Percentiles rank a stretch among this genome's conserved stretches.
These are phyloP conservation scores for Triangularia verruculosa DNA, from an alignment of 2,329 filamentous ascomycete species.

Conservation along the genomic window DNA sequence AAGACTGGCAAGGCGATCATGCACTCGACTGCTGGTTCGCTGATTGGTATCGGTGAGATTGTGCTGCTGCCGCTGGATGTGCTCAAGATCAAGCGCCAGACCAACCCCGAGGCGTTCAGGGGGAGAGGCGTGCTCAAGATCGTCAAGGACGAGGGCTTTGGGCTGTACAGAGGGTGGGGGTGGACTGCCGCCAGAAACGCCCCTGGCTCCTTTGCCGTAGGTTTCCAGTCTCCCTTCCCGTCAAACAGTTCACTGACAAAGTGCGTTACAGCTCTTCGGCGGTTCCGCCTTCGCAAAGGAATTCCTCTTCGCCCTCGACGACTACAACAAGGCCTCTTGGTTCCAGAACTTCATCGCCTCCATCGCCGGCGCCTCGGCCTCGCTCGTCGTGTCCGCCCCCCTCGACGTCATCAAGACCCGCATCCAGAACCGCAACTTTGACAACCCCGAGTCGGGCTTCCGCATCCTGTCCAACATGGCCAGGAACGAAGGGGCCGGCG, in stretches of 20 bases:
- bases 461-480: constrained; percentile 90
- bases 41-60: constrained; percentile 97
- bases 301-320: constrained; percentile 81
- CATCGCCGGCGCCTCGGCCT: constrained; percentile 89
- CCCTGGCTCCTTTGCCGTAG: constrained; percentile 90
- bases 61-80: constrained; percentile 92
- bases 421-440: constrained; percentile 98
- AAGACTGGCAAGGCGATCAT: constrained; percentile 98
- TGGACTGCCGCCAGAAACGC: constrained; percentile 98
- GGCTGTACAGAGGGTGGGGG: constrained; percentile 91
- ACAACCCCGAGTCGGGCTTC: constrained; percentile 93
- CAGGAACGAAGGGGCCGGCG: constrained; percentile 76
- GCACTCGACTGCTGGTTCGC: constrained; percentile 86
- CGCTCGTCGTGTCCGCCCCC: constrained; percentile 92
- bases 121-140: constrained; percentile 89
- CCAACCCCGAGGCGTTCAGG: constrained; percentile 96
- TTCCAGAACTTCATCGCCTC: constrained; percentile 96
- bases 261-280: constrained; percentile 71
- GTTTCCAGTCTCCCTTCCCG: constrained; percentile 34
- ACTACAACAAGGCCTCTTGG: constrained; percentile 96
- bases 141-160: constrained; percentile 89
- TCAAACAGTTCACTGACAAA: constrained; percentile 22
- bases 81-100: constrained; percentile 99
- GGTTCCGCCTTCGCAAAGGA: constrained; percentile 97
- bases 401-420: constrained; percentile 97